A percentile compares a stretch with the other conserved stretches of the same genome.
phyloP scores from a whole-genome alignment of 2,329 filamentous ascomycete genomes.

The Aspergillus amoenus region DNA sequence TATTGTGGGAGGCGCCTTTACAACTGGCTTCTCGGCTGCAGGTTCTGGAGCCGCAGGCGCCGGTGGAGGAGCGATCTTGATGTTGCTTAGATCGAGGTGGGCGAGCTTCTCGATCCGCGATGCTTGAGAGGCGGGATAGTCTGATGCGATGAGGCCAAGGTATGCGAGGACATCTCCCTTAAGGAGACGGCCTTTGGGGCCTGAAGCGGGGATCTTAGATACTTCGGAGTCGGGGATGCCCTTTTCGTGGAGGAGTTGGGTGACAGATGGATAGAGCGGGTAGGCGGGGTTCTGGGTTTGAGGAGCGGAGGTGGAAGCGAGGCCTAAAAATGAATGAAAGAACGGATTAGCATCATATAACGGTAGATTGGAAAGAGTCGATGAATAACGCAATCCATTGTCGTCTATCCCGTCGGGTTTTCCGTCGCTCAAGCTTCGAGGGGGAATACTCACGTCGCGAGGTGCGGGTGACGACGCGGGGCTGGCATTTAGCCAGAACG shows the following conservation, averaged over 20 bases:
- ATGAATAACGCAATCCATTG: neutral
- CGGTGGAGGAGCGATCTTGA: constrained; percentile 64
- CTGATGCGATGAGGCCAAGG: constrained; percentile 71
- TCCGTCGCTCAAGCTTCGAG: neutral
- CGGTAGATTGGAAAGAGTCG: neutral
- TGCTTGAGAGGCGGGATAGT: constrained; percentile 70
- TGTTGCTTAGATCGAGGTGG: constrained; percentile 92
- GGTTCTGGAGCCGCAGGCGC: constrained; percentile 31
- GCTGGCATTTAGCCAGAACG: constrained; percentile 36
- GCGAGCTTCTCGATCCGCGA: constrained; percentile 70
- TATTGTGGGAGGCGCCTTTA: constrained; percentile 30
- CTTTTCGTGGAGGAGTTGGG: constrained; percentile 75
- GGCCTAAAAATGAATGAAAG: constrained; percentile 22
- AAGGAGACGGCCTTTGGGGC: constrained; percentile 81
- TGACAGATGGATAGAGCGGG: constrained; percentile 71
- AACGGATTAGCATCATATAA: constrained; percentile 9
- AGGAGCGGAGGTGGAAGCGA: constrained; percentile 35
- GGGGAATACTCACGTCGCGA: constrained; percentile 35
- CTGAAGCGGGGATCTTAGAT: constrained; percentile 79
- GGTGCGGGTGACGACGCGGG: constrained; percentile 25
- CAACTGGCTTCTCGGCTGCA: constrained; percentile 32
- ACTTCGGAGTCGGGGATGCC: constrained; percentile 73
- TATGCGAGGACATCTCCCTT: constrained; percentile 96
- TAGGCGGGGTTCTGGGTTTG: constrained; percentile 46
- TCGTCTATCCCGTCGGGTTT: neutral